Evolutionary conservation across 345 rosid genomes (phyloP).

Genomic region (Pelargonium nanum): DNA sequence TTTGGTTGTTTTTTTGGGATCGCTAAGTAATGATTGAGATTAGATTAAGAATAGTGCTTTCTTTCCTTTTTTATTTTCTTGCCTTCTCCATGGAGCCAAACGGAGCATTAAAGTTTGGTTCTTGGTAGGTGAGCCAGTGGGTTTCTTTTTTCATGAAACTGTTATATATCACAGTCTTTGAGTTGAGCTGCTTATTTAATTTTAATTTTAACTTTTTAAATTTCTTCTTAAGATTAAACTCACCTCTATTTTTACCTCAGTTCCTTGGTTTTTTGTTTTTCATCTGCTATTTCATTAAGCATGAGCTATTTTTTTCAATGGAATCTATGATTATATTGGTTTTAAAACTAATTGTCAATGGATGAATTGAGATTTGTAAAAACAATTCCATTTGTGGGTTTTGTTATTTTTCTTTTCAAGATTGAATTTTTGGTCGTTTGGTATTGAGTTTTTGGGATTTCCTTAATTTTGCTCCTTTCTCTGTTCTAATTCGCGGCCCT

Average conservation of each 20-base stretch:
- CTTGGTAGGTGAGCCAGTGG: neutral
- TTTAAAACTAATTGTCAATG: neutral
- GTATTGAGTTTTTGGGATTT: neutral
- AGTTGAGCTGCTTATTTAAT: neutral
- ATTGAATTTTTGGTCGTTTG: neutral
- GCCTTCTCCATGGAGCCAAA: neutral
- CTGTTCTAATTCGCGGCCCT: too few species aligned
- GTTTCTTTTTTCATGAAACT: neutral
- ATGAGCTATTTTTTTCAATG: neutral
- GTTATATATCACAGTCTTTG: neutral
- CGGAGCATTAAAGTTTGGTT: neutral
- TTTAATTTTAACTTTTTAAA: too few species aligned
- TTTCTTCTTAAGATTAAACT: neutral
- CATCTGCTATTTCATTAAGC: neutral
- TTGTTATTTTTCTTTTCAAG: neutral
- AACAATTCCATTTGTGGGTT: neutral
- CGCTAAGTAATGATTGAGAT: slow-evolving; percentile 1
- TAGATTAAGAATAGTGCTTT: neutral
- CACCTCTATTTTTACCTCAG: neutral
- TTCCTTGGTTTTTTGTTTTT: neutral
- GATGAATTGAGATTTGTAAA: neutral
- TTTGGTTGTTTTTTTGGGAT: neutral
- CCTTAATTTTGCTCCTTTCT: neutral
- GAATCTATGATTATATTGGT: neutral
- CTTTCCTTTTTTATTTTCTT: neutral